Evolutionary conservation across 768 basidiomycete genomes (phyloP).

Genomic region (Dendrothele bispora): DNA sequence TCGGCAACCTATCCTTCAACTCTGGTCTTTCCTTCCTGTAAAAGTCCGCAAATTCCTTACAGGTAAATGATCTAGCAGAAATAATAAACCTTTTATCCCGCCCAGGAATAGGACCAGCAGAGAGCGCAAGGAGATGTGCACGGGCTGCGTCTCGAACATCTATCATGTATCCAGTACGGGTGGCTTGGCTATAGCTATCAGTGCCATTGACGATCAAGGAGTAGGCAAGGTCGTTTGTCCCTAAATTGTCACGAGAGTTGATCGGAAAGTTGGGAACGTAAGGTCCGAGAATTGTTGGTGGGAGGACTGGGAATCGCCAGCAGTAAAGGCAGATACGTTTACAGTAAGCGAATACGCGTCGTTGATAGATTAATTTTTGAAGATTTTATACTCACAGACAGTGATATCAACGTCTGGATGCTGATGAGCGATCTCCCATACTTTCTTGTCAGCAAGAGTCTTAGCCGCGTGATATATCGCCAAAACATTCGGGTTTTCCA

Average conservation of each 20-base stretch:
- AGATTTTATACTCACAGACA: slow-evolving; percentile 2
- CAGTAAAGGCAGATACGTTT: background rate
- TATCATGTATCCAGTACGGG: slow-evolving; percentile 3
- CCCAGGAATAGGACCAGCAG: background rate
- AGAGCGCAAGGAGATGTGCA: slow-evolving; percentile 12
- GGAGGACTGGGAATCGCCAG: slow-evolving; percentile 10
- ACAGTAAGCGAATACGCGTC: background rate
- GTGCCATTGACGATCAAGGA: slow-evolving; percentile 1
- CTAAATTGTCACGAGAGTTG: background rate
- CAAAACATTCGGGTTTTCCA: slow-evolving; percentile 1
- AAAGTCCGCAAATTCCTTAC: slow-evolving; percentile 5
- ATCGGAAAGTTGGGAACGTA: slow-evolving; percentile 14
- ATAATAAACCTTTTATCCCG: slow-evolving; percentile 10
- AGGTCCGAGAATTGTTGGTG: slow-evolving; percentile 19
- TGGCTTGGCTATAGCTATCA: background rate
- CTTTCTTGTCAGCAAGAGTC: slow-evolving; percentile 11
- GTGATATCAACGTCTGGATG: slow-evolving; percentile 16
- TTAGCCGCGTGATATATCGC: slow-evolving; percentile 10
- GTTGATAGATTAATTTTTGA: no score
- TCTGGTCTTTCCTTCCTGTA: slow-evolving; percentile 6
- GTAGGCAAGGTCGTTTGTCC: slow-evolving; percentile 3
- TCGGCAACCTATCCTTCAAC: slow-evolving; percentile 3
- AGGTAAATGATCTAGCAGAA: background rate
- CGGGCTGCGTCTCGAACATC: slow-evolving; percentile 15
- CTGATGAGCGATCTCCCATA: slow-evolving; percentile 14